Evolutionary conservation across 2,329 filamentous ascomycete species (phyloP).

Genomic region (Coniochaeta sp.): DNA sequence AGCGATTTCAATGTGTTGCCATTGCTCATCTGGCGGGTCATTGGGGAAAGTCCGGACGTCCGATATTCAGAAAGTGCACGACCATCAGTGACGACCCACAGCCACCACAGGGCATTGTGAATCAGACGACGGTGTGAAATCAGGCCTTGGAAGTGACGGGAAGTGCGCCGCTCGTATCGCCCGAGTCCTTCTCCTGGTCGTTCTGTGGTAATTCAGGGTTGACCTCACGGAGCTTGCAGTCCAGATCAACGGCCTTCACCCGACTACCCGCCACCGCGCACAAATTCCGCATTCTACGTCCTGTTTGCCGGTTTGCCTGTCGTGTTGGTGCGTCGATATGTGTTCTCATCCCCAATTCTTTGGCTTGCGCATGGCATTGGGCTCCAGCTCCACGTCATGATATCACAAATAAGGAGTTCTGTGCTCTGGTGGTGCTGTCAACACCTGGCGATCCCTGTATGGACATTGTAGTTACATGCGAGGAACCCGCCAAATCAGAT

Average conservation of each 20-base stretch:
- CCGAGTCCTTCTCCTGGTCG: background rate
- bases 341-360: background rate
- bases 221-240: background rate
- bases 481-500: conserved; percentile 3
- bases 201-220: background rate
- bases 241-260: background rate
- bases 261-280: background rate
- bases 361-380: background rate
- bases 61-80: conserved; percentile 1
- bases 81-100: background rate
- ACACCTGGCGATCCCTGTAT: conserved; percentile 8
- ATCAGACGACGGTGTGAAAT: background rate
- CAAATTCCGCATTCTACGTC: background rate
- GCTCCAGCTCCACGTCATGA: background rate
- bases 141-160: background rate
- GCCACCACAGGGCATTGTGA: background rate
- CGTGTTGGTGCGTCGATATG: background rate
- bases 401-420: background rate
- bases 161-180: background rate
- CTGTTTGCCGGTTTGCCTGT: background rate
- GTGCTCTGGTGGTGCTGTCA: background rate
- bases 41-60: background rate
- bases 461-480: conserved; percentile 10
- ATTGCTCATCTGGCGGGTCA: background rate
- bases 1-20: conserved; percentile 9